A percentile compares a stretch with the other conserved stretches of the same genome.
phyloP scores from a whole-genome alignment of 2,329 filamentous ascomycete species.

The Neocucurbitaria cava region DNA sequence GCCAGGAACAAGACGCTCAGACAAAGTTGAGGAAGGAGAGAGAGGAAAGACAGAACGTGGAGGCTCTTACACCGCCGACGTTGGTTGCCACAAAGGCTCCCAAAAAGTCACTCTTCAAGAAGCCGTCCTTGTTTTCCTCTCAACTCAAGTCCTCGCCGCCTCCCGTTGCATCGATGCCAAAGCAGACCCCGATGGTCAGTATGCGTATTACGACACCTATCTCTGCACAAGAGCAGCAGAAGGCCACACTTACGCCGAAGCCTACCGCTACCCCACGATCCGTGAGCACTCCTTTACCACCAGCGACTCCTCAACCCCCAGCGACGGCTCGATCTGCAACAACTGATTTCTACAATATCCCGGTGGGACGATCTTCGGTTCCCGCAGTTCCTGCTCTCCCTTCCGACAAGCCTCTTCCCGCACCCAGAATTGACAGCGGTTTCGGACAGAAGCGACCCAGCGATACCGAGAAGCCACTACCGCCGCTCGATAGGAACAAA shows the following conservation, averaged over 20 bases:
- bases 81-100: background rate
- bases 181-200: slow-evolving; percentile 20
- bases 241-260: slow-evolving; percentile 1
- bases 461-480: slow-evolving; percentile 9
- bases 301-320: background rate
- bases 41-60: background rate
- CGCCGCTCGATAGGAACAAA: slow-evolving; percentile 15
- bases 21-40: slow-evolving; percentile 2
- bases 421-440: slow-evolving; percentile 19
- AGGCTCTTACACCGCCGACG: background rate
- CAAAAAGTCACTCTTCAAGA: slow-evolving; percentile 11
- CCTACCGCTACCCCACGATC: slow-evolving; percentile 1
- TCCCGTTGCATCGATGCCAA: slow-evolving; percentile 6
- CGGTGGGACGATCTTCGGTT: background rate
- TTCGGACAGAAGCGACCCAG: slow-evolving; percentile 8
- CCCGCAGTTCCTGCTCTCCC: background rate
- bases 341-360: background rate
- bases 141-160: slow-evolving; percentile 5
- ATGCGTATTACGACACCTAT: slow-evolving; percentile 18
- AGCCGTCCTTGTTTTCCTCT: slow-evolving; percentile 13
- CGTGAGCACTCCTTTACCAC: slow-evolving; percentile 5
- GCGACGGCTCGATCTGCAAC: background rate
- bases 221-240: slow-evolving; percentile 2
- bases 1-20: background rate
- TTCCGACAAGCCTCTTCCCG: background rate